Percentiles rank a stretch among this genome's conserved stretches.
phyloP scores from a whole-genome alignment of 2,329 filamentous ascomycete species.

The Fusarium pininemorale region DNA sequence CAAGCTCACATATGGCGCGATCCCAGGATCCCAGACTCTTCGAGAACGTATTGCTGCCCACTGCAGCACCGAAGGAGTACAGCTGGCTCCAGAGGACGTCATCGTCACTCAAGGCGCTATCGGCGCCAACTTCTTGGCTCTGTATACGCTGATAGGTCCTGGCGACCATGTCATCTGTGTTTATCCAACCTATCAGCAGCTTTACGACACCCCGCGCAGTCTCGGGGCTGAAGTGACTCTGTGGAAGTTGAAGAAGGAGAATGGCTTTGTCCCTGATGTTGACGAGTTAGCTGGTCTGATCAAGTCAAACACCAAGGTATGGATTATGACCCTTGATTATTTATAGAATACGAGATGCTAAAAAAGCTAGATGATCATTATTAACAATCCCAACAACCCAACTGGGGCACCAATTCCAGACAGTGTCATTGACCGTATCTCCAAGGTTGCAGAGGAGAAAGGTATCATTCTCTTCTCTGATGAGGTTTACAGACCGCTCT shows the following conservation, averaged over 20 bases:
- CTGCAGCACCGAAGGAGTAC: conserved; percentile 65
- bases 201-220: conserved; percentile 78
- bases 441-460: conserved; percentile 69
- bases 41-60: conserved; percentile 71
- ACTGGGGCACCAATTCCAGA: conserved; percentile 76
- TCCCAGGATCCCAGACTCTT: conserved; percentile 72
- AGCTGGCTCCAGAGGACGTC: conserved; percentile 66
- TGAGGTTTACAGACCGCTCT: conserved; percentile 86
- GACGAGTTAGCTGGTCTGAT: conserved; percentile 72
- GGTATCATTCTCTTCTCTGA: conserved; percentile 76
- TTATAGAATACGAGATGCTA: rapidly evolving
- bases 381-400: conserved; percentile 84
- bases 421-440: conserved; percentile 66
- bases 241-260: conserved; percentile 74
- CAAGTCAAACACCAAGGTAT: conserved; percentile 73
- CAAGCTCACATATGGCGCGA: conserved; percentile 77
- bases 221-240: conserved; percentile 80
- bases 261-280: conserved; percentile 73
- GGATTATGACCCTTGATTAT: not conserved
- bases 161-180: conserved; percentile 88
- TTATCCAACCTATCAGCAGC: conserved; percentile 86
- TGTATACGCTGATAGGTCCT: conserved; percentile 76
- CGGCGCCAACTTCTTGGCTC: conserved; percentile 78
- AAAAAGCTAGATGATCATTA: conserved; percentile 53
- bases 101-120: conserved; percentile 84